Evolutionary conservation across 2,329 filamentous ascomycete genomes (phyloP), one percentile per base, ranked within the genome.

Genomic region (Aspergillus sp.): DNA sequence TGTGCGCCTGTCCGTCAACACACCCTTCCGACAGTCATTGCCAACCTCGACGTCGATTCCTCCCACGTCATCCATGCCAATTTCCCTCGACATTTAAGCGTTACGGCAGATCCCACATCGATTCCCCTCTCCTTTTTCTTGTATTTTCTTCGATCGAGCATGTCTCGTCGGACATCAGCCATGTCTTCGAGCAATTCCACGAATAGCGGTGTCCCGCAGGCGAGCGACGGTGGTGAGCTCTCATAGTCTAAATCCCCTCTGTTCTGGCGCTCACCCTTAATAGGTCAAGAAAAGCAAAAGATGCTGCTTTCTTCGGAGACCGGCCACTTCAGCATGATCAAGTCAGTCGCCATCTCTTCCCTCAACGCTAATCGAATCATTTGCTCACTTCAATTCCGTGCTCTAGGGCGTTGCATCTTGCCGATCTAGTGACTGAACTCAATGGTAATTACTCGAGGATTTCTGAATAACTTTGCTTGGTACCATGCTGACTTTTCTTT

Each of bases 311-410:
- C 77, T 7, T 70, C 77, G 32, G 80, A 82, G 39, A 72, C 76
- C 6, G 80, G 80, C 20, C 80, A 82, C 66, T 82, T 82, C 66
- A 82, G 79, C 65, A 72, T 82, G 75, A 72, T 82, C 63, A 81
- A 74, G 80, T 81, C 53, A 63, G 75, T 69, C 49, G 59, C 47
- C 47, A 55, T 56, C 31, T 54, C 31, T 54, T 47, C 45, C 47
- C 42, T 56, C 59, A 29, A 49, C 20, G 5, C 16, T 20, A 26
- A 39, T 24, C 31, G n/a, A 45, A 36, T 42, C 36, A 31, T 31
- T 31, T 53, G 49, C 65, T 68, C 16, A 67, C 61, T 45, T 32
- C 59, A 59, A 20, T 12, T 59, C 63, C 32, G 22, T 55, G 51
- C 32, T 52, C 56, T 59, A 81, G 78, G 68, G 78, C 80, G 51